Percentiles rank a stretch among this genome's conserved stretches.
These are phyloP conservation scores for Cladosporium sp. DNA, from an alignment of 2,329 filamentous ascomycete genomes.

Conservation along the genomic window DNA sequence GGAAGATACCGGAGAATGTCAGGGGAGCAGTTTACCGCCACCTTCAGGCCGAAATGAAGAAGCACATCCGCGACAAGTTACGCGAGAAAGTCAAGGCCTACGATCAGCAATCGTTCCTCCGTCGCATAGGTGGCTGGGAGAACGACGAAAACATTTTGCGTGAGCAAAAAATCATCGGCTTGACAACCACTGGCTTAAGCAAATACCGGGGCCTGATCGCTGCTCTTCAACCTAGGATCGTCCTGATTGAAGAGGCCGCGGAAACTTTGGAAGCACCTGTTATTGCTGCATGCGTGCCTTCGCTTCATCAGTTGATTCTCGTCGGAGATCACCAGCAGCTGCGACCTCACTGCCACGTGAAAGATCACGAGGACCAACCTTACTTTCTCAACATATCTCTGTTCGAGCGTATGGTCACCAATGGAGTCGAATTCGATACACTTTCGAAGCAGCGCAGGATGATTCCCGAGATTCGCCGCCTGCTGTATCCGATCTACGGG, in stretches of 20 bases:
- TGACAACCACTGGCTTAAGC: conserved; percentile 74
- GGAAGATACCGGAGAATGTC: conserved; percentile 48
- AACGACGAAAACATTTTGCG: conserved; percentile 56
- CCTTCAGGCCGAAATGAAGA: conserved; percentile 53
- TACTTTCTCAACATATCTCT: conserved; percentile 67
- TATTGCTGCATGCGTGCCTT: conserved; percentile 53
- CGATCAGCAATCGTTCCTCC: conserved; percentile 42
- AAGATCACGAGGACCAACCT: conserved; percentile 52
- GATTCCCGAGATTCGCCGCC: conserved; percentile 59
- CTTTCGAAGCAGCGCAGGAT: conserved; percentile 66
- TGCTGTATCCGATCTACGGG: conserved; percentile 57
- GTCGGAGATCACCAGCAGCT: conserved; percentile 80
- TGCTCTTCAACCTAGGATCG: conserved; percentile 57
- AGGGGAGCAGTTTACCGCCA: conserved; percentile 63
- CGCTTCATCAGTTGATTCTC: conserved; percentile 58
- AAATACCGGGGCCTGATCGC: conserved; percentile 70
- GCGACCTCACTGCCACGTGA: conserved; percentile 60
- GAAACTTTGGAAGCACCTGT: conserved; percentile 65
- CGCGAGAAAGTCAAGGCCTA: conserved; percentile 47
- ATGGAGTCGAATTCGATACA: conserved; percentile 56
- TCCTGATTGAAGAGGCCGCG: conserved; percentile 75
- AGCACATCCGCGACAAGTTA: conserved; percentile 42
- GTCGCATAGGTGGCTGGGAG: conserved; percentile 55
- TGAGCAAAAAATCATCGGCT: conserved; percentile 54
- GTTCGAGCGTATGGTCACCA: conserved; percentile 70